Conservation (phyloP, 306 rosid genomes). For the Quercus robur region DNA sequence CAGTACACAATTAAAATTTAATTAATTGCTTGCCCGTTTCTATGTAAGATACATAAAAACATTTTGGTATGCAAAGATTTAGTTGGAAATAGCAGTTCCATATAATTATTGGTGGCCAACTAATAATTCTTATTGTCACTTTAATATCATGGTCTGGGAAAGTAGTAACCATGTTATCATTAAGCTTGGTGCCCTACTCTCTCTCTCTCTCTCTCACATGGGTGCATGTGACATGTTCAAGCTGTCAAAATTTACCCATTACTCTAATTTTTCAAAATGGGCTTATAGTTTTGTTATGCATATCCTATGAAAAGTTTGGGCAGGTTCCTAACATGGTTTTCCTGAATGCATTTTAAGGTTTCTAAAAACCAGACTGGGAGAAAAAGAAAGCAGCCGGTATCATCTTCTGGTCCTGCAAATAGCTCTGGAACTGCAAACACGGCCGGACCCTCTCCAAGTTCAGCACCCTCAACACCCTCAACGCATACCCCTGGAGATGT, state of each 20-base stretch:
- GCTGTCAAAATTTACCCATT: not conserved
- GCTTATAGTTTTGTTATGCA: not conserved
- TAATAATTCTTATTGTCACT: not conserved
- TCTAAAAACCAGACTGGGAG: conserved; percentile 94
- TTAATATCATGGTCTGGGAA: not conserved
- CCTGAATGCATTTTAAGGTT: conserved; percentile 55
- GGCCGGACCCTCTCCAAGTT: conserved; percentile 95
- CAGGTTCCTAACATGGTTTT: conserved; percentile 41
- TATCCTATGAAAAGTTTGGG: not conserved
- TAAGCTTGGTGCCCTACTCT: not conserved
- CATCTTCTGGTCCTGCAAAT: conserved; percentile 99
- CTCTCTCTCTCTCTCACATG: not conserved
- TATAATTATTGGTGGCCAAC: not conserved
- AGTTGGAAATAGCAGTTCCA: not conserved
- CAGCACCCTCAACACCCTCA: conserved; percentile 98
- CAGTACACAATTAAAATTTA: not conserved
- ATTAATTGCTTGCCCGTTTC: not conserved
- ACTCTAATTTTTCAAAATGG: not conserved
- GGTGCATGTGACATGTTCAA: not conserved
- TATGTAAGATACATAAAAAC: not conserved
- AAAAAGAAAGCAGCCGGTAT: conserved; percentile 94
- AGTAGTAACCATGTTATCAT: not conserved
- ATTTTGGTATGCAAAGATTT: not conserved
- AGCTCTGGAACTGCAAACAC: conserved; percentile 98
- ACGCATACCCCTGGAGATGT: conserved; percentile 98